Evolutionary conservation across 1,284 basidiomycete genomes (phyloP), one percentile per base, ranked within the genome.

Genomic region (Wallemia hederae): DNA sequence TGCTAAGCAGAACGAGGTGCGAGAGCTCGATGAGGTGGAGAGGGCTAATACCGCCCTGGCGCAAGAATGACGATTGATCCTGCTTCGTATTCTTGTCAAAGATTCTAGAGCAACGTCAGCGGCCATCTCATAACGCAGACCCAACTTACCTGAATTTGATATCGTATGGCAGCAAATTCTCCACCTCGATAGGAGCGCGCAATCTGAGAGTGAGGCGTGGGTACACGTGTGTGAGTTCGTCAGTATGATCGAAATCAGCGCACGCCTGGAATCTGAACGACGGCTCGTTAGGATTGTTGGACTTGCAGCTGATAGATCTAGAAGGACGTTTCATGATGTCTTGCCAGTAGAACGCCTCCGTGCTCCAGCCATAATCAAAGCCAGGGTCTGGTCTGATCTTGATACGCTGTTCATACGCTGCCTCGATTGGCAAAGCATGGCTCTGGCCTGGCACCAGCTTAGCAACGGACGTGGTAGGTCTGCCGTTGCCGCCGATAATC

Each of bases 201-300:
- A 99, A 77, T 61, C 80, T 81, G 49, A 99, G 74, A 59, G 79
- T 82, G 62, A 97, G 79, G 68, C 81, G 82, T 0, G 92, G 92
- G 65, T 85, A 85, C 70, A 79, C 80, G 61, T 55, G 1, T 65
- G 2, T 22, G 24, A 58, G 56, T 27, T 58, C 56, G 24, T 58
- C 56, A 58, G 24, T 77, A 11, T 74, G 70, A 67, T 94, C 85
- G 61, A 80, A 85, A 63, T 88, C 80, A 1, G 86, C 84, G 76
- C 84, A 94, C 15, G 85, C 84, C 69, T 97, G 92, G 75, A 98
- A 90, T 55, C 89, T 82, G 76, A 98, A 98, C 1, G 90, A 80
- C 3, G 90, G 85, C 69, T 98, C 92, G 59, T 76, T 76, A 1
- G 79, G 75, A 66, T 89, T 81, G 55, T 79, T 76, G 66, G 92